Conservation (phyloP, 805 yeast species). For the Cyberlindnera maritima region DNA sequence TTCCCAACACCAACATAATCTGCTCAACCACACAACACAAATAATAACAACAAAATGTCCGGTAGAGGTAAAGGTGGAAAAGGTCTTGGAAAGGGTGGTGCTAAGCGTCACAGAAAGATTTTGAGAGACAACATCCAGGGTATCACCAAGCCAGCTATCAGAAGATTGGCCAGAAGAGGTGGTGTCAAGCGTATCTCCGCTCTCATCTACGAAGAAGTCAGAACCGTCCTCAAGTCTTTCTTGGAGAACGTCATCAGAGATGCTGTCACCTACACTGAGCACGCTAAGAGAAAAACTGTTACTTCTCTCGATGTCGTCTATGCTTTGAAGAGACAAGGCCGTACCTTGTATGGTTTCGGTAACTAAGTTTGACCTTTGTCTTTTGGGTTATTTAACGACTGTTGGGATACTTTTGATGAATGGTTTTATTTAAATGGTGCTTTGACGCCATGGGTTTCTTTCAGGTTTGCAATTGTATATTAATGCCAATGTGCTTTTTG, state of each 20-base stretch:
- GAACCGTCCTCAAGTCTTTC: slow-evolving; percentile 94
- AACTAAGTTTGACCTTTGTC: slow-evolving; percentile 56
- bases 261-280: slow-evolving; percentile 99
- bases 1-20: not conserved
- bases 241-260: slow-evolving; percentile 97
- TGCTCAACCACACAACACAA: slow-evolving; percentile 19
- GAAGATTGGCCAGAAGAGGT: slow-evolving; percentile 99
- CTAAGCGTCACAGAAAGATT: slow-evolving; percentile 99
- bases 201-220: slow-evolving; percentile 97
- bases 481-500: slow-evolving; percentile 12
- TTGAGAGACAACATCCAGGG: slow-evolving; percentile 99
- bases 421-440: slow-evolving; percentile 16
- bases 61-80: slow-evolving; percentile 99
- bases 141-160: slow-evolving; percentile 99
- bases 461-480: slow-evolving; percentile 14
- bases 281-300: slow-evolving; percentile 99
- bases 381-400: slow-evolving; percentile 8
- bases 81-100: slow-evolving; percentile 99
- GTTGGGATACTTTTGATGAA: slow-evolving; percentile 14
- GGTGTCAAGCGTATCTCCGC: slow-evolving; percentile 99
- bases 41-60: slow-evolving; percentile 57
- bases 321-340: slow-evolving; percentile 99
- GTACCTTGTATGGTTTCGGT: slow-evolving; percentile 99
- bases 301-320: slow-evolving; percentile 98
- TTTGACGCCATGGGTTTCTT: slow-evolving; percentile 14